Evolutionary conservation across 1,284 basidiomycete genomes (phyloP).

Genomic region (Ustilago nuda): DNA sequence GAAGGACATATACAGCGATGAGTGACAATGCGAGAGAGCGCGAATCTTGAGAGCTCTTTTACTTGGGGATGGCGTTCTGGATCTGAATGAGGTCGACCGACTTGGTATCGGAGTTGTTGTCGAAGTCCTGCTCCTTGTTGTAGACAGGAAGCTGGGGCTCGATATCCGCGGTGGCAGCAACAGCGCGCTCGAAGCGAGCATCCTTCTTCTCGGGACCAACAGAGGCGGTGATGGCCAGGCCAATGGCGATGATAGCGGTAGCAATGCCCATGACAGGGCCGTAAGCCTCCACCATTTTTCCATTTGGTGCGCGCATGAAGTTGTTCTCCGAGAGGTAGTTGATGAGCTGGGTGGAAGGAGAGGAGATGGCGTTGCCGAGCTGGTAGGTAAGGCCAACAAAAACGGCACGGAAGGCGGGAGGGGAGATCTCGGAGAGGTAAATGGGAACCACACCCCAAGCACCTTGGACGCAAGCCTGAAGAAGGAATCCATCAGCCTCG

Average conservation of each 20-base stretch:
- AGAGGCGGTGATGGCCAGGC: slow-evolving; percentile 35
- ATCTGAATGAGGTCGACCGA: slow-evolving; percentile 28
- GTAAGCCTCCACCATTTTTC: slow-evolving; percentile 44
- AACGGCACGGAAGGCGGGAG: slow-evolving; percentile 52
- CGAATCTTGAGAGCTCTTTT: neutral
- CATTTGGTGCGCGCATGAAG: slow-evolving; percentile 16
- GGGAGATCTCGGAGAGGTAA: slow-evolving; percentile 49
- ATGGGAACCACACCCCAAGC: slow-evolving; percentile 56
- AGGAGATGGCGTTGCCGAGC: slow-evolving; percentile 64
- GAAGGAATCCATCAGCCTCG: slow-evolving; percentile 53
- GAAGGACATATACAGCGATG: neutral
- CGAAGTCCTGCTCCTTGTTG: slow-evolving; percentile 32
- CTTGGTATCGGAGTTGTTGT: slow-evolving; percentile 26
- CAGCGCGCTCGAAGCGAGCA: slow-evolving; percentile 46
- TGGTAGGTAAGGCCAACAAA: slow-evolving; percentile 59
- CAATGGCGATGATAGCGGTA: slow-evolving; percentile 51
- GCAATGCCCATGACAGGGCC: slow-evolving; percentile 56
- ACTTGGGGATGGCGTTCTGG: slow-evolving; percentile 20
- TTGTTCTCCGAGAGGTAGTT: slow-evolving; percentile 54
- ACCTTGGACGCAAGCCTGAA: slow-evolving; percentile 56
- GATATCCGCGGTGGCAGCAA: slow-evolving; percentile 36
- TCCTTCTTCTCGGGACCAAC: slow-evolving; percentile 57
- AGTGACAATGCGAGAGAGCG: neutral
- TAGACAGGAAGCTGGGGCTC: slow-evolving; percentile 30
- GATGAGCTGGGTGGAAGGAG: slow-evolving; percentile 68